A percentile compares a stretch with the other conserved stretches of the same genome.
phyloP scores from a whole-genome alignment of 2,329 filamentous ascomycete genomes.

The Waltergamsia citrina region DNA sequence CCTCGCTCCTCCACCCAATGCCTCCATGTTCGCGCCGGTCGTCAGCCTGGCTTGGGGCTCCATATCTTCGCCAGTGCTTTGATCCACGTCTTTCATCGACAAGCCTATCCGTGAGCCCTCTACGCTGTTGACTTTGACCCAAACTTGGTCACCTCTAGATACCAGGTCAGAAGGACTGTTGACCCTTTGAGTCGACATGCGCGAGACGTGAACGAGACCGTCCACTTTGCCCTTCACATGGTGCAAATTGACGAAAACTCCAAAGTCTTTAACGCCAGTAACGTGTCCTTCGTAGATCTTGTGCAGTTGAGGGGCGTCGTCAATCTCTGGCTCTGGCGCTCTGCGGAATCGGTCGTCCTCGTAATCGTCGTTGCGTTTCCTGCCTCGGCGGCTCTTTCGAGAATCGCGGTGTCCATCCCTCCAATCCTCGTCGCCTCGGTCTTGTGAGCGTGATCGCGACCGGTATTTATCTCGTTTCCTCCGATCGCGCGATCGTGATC shows the following conservation, averaged over 20 bases:
- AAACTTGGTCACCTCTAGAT: slow-evolving; percentile 70
- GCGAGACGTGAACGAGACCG: slow-evolving; percentile 87
- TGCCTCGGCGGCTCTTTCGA: slow-evolving; percentile 22
- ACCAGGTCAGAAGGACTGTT: slow-evolving; percentile 89
- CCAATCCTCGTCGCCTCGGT: slow-evolving; percentile 35
- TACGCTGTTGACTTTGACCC: slow-evolving; percentile 85
- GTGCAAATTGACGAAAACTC: slow-evolving; percentile 86
- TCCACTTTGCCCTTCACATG: slow-evolving; percentile 84
- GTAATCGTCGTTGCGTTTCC: slow-evolving; percentile 26
- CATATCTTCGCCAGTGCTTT: slow-evolving; percentile 75
- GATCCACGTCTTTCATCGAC: slow-evolving; percentile 97
- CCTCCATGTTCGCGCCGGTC: slow-evolving; percentile 85
- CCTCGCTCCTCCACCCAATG: slow-evolving; percentile 55
- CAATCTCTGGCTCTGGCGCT: slow-evolving; percentile 63
- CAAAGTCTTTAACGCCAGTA: slow-evolving; percentile 91
- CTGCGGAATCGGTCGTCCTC: slow-evolving; percentile 50
- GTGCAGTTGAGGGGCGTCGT: slow-evolving; percentile 70
- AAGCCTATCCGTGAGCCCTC: slow-evolving; percentile 75
- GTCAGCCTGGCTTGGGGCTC: slow-evolving; percentile 69
- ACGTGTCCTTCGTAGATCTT: slow-evolving; percentile 89
- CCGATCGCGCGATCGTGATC: slow-evolving; percentile 33
- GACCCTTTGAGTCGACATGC: slow-evolving; percentile 74
- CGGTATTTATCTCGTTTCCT: slow-evolving; percentile 21
- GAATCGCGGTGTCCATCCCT: slow-evolving; percentile 20
- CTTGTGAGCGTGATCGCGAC: slow-evolving; percentile 26